Percentiles rank a stretch among this genome's conserved stretches.
Evolutionary conservation across 305 asterid genomes (phyloP).

Genomic region (Euphrasia arctica): DNA sequence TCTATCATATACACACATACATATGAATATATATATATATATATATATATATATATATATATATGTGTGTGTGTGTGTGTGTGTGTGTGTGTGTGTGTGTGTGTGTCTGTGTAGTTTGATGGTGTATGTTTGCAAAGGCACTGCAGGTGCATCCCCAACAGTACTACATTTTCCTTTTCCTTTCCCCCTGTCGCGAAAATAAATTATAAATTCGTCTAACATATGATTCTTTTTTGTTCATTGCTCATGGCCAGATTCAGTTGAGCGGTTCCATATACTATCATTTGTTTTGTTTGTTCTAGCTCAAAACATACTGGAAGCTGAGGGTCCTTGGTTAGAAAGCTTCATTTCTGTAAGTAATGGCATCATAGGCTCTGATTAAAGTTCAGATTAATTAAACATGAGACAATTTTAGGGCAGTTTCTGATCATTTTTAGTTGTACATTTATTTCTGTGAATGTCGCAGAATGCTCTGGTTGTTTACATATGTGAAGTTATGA

Average conservation of each 20-base stretch:
- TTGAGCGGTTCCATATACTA: conserved; percentile 95
- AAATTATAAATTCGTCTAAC: conserved; percentile 8
- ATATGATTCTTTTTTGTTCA: conserved; percentile 17
- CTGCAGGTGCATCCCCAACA: no score
- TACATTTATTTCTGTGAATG: conserved; percentile 22
- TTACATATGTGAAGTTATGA: conserved; percentile 79
- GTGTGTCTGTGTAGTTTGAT: not conserved
- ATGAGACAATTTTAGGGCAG: not conserved
- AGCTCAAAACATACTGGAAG: conserved; percentile 94
- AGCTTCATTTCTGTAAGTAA: conserved; percentile 76
- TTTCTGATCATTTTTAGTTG: conserved; percentile 23
- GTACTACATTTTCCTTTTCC: not conserved
- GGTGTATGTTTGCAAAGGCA: no score
- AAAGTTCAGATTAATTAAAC: conserved; percentile 4
- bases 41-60: no score
- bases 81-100: not conserved
- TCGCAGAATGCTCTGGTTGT: conserved; percentile 94
- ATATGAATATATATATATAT: not conserved
- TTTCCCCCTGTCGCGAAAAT: not conserved
- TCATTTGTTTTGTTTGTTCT: conserved; percentile 92
- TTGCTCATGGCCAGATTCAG: conserved; percentile 63
- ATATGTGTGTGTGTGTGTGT: no score
- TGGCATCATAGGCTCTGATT: not conserved
- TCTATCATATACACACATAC: not conserved
- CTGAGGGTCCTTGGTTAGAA: conserved; percentile 96